Evolutionary conservation across 306 rosid species (phyloP), one percentile per base, ranked within the genome.

Genomic region (Argentina anserina): DNA sequence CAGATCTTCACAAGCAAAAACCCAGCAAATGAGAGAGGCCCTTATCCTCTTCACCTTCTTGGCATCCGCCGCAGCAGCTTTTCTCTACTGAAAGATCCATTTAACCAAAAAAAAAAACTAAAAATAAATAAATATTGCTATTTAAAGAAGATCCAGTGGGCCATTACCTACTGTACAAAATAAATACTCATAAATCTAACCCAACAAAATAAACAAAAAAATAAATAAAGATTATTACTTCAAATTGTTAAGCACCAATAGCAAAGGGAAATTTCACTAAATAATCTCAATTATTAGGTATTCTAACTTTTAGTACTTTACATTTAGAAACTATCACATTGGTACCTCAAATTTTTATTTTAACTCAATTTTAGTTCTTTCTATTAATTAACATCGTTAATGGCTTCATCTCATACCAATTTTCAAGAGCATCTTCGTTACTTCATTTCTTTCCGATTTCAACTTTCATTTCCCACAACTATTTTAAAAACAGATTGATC

Each of bases 91-190:
- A 26, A 56, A 26, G 15, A 55, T 23, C 61, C 17, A 7, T 3
- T 55, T 25, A 55, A 7, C 33, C 17, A 3, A 25, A 56, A 28
- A 33, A 6, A 39, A 17, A 26, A 45, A 5, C n/a, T n/a, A 37
- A 26, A 9, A 23, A 1, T 20, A 0, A 3, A 11, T 5, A 6
- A 15, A 4, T 9, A 3, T 71, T 72, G 18, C 77, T 81, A 64
- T 72, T 76, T 58, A 1, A 2, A 80, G 80, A 70, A 76, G 67
- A 85, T 85, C 68, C 40, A 39, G 80, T 76, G 84, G 82, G 81
- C 77, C 86, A 69, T 1, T 73, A 12, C 23, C 13, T 75, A 62
- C 20, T 6, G 8, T 53, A 66, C 26, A 65, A 53, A 42, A 61
- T 61, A 33, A 31, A 60, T 13, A 31, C 40, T 15, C 17, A 21